Base-by-base conservation (phyloP, 176 grass and related monocot species). In the bread wheat (Triticum aestivum) region DNA sequence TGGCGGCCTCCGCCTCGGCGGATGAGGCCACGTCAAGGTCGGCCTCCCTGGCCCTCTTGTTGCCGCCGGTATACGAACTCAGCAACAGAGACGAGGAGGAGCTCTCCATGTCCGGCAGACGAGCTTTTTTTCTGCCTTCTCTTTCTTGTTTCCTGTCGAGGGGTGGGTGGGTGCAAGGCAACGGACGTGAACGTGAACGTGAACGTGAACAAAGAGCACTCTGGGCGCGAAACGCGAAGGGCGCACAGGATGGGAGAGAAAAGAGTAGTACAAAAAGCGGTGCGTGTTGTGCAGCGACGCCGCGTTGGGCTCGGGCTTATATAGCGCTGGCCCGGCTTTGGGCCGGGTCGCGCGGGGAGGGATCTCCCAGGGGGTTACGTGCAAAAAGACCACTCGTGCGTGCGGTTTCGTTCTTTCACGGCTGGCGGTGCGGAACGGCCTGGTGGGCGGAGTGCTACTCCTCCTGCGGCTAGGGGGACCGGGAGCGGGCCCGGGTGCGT, bases 31-130 rank as follows among this genome's bases (percentile, higher is more conserved):
- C 61, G 65, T 73, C 18, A 38, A 73, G 38, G 39, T 66, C 73
- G 3, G 54, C 86, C 4, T 92, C 94, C 9, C 90, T 35, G 0
- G 78, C 69, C 82, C 94, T 32, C 83, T 94, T 97, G 34, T 63
- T 41, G 69, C 41, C 38, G 44, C 5, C 66, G 15, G 66, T 8
- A 34, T 11, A 27, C 2, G 51, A 56, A 1, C 32, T 69, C 5
- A 38, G 0, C 61, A 44, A 0, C 6, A 65, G 63, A 65, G 63
- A 65, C 10, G 64, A 66, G 1, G 61, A 61, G 1, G 79, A 79
- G 65, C 33, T 90, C 67, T 90, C 89, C 89, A 90, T 86, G 18
- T 1, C 9, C 8, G 21, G 3, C 8, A 10, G 21, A 3, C 0
- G 38, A 30, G 0, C 8, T 0, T 5, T 5, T 17, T 0, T 9